Evolutionary conservation across 352 stramenopile genomes (phyloP), one percentile per base, ranked within the genome.

Genomic region (Pilasporangium apinafurcum): DNA sequence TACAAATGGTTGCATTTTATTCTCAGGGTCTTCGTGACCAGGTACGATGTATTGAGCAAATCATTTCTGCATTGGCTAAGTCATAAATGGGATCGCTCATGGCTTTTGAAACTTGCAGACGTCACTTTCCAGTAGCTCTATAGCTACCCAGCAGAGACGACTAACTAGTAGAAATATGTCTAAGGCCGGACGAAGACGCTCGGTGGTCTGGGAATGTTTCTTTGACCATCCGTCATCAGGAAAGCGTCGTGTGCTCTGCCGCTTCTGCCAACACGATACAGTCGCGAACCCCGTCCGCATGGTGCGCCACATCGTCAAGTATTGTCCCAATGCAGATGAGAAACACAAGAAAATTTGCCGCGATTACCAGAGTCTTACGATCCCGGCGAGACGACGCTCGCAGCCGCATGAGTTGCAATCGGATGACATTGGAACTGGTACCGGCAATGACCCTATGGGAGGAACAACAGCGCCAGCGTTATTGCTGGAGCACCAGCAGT

Each of bases 131-230:
- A n/a, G n/a, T n/a, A n/a, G n/a, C n/a, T n/a, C n/a, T n/a, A n/a
- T n/a, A n/a, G n/a, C n/a, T n/a, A n/a, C n/a, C n/a, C n/a, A n/a
- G n/a, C n/a, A n/a, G n/a, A n/a, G n/a, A n/a, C n/a, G n/a, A n/a
- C n/a, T n/a, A n/a, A n/a, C n/a, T 18, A 29, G 26, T 9, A 46
- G 21, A 4, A 6, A 20, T 6, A 75, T 75, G 64, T 21, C 59
- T 3, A 53, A 53, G 26, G 63, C 56, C 4, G 64, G 64, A 16
- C 60, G 64, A 14, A 59, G 60, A 1, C 64, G 64, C 44, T 75
- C 60, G 22, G 64, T 63, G 21, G 64, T 75, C 3, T 75, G 64
- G 64, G 46, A 53, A 51, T 75, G 64, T 44, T 75, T 75, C 33
- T 44, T 56, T 32, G 57, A 75, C 27, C 57, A 71, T 25, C 39